Base-by-base conservation (phyloP, 805 yeast genomes). In the Candida boleticola region DNA sequence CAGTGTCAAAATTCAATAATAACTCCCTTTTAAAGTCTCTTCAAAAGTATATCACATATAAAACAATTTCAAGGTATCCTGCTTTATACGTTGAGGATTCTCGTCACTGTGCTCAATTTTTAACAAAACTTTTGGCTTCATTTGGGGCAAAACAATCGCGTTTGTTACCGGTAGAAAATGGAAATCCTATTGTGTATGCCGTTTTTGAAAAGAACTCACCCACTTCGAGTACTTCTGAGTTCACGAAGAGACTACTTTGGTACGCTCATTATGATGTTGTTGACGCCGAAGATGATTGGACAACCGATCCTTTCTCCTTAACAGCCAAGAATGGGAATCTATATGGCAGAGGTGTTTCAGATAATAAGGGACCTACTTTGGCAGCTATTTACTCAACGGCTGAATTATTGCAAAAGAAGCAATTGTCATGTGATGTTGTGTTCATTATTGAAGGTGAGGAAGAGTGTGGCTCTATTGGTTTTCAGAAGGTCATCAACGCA, bases 211-310 rank as follows among this genome's bases (percentile, higher is more conserved):
- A 79, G 3, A 77, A 74, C 39, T 30, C 41, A 11, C 26, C 36
- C 9, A 37, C 32, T 3, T 36, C 22, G 23, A 22, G 4, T 22
- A 26, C 31, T 21, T 14, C 9, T 18, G 38, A 32, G 2, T 43
- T 37, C 16, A 37, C 43, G 10, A 49, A 41, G 36, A 68, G 86
- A 42, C 72, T 89, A 3, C 60, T 92, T 37, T 92, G 95, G 85
- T 92, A 92, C 61, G 98, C 96, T 1, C 99, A 92, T 68, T 92
- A 93, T 58, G 99, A 92, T 63, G 97, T 92, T 21, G 89, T 92
- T 31, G 86, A 85, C 44, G 95, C 95, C 0, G 77, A 78, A 26
- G 72, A 70, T 4, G 71, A 71, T 23, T 92, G 98, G 97, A 59
- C 69, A 6, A 77, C 93, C 0, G 82, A 84, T 47, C 98, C 98